Evolutionary conservation across 768 basidiomycete species (phyloP), one percentile per base, ranked within the genome.

Genomic region (Leccinum disarticulatum): DNA sequence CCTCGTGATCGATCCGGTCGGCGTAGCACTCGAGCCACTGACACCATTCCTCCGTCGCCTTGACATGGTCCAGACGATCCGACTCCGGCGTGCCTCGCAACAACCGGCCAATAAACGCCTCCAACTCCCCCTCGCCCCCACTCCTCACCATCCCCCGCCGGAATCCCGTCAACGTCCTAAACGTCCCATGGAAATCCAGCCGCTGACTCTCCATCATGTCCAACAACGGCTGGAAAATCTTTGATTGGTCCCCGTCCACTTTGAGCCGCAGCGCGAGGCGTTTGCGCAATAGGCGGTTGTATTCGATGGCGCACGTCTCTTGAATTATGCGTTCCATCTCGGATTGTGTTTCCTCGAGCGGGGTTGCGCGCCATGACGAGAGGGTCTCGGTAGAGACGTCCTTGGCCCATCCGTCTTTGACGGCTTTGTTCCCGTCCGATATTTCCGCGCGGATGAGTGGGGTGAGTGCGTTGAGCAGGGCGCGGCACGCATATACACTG

Each of bases 181-280:
- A 93, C 3, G 93, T 88, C 14, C 83, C 80, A 68, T 94, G 87
- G 75, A 94, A 96, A 75, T 98, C 97, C n/a, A 98, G 79, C 53
- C 79, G 77, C 62, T 94, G 84, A 2, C 73, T 70, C 58, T 88
- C 83, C 76, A 98, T 83, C 35, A 95, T 73, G 43, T 83, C 78
- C n/a, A 98, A 79, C 46, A 95, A 80, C 1, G 89, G 88, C 8
- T 80, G 80, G 61, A 87, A 78, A 46, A 95, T 69, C 38, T 72
- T 66, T 1, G 75, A 67, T 58, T 90, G 87, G 74, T 97, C 94
- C 1, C 71, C 76, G 2, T 77, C 57, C 25, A 83, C 79, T 30
- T 76, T 64, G n/a, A 77, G 79, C 48, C 81, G 80, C 33, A 98
- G 79, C 0, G 87, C 95, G 30, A 98, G 87, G 11, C 95, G 88